A percentile compares a stretch with the other conserved stretches of the same genome.
These are phyloP conservation scores for Taxillus chinensis DNA, from an alignment of 164 flowering plant species.

Conservation along the genomic window DNA sequence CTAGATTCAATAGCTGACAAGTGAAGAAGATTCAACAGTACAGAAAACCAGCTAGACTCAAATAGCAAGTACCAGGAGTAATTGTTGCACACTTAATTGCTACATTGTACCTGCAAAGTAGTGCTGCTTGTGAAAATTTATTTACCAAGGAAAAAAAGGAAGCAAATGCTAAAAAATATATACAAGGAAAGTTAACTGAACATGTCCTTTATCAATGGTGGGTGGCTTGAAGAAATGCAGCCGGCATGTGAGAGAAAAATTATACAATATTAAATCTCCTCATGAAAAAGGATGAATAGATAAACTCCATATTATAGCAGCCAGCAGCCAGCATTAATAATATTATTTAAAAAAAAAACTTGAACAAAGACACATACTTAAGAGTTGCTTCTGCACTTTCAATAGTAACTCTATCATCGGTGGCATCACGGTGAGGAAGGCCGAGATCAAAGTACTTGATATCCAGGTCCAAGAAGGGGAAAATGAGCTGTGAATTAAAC, in stretches of 20 bases:
- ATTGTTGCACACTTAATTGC: conserved; percentile 99
- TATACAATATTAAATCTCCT: no score
- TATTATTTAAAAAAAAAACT: not conserved
- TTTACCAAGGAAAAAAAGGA: not conserved
- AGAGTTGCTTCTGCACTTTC: conserved; percentile 99
- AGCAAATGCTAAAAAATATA: no score
- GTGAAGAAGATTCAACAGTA: not conserved
- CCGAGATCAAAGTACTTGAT: conserved; percentile 96
- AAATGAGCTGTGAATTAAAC: conserved; percentile 54
- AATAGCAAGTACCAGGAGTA: conserved; percentile 61
- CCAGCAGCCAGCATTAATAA: no score
- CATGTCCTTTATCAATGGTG: no score
- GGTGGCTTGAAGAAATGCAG: no score
- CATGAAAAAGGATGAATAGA: no score
- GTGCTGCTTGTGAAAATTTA: not conserved
- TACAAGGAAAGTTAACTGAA: no score
- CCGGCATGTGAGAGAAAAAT: no score
- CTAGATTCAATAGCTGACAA: not conserved
- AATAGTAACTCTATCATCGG: conserved; percentile 91
- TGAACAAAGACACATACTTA: conserved; percentile 40
- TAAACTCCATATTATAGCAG: no score
- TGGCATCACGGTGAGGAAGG: conserved; percentile 81
- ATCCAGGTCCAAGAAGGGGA: conserved; percentile 87
- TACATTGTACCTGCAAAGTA: conserved; percentile 71
- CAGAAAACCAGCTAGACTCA: not conserved